Conservation (phyloP, 352 stramenopile species). For the Pythium aquatile region DNA sequence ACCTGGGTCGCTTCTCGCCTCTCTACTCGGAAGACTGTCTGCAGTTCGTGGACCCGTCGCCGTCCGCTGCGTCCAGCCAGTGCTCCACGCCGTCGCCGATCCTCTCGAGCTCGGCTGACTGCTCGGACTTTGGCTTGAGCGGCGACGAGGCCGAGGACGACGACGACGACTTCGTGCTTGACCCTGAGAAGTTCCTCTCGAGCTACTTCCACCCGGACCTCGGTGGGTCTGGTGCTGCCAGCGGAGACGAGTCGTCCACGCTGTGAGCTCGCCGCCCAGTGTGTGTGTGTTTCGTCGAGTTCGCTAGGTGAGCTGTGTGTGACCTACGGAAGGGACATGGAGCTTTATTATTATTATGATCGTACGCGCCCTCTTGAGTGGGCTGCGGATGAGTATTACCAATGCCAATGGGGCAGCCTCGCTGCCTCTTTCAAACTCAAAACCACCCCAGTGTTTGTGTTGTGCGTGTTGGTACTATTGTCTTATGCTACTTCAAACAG, state of each 20-base stretch:
- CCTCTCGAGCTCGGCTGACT: conserved; percentile 24
- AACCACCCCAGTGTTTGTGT: neutral
- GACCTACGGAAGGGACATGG: conserved; percentile 19
- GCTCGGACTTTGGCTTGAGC: conserved; percentile 34
- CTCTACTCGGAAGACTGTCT: conserved; percentile 27
- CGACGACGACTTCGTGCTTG: conserved; percentile 83
- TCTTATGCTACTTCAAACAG: conserved; percentile 46
- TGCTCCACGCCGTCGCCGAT: conserved; percentile 31
- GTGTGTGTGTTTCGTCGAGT: conserved; percentile 15
- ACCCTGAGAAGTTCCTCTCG: conserved; percentile 85
- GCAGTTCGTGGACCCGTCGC: conserved; percentile 19
- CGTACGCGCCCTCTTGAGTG: neutral
- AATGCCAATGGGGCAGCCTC: conserved; percentile 14
- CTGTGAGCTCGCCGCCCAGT: neutral
- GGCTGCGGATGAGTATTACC: conserved; percentile 12
- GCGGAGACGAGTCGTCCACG: neutral
- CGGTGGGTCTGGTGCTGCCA: neutral
- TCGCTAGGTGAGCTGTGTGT: conserved; percentile 24
- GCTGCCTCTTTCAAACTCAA: conserved; percentile 11
- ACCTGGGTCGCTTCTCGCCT: conserved; percentile 26
- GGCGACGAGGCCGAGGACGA: conserved; percentile 54
- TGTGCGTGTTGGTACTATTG: neutral
- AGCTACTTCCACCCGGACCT: conserved; percentile 67
- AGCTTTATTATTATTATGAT: conserved; percentile 42
- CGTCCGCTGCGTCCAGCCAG: conserved; percentile 9